Evolutionary conservation across 2,329 filamentous ascomycete species (phyloP).

Genomic region (Sarocladium strictum): DNA sequence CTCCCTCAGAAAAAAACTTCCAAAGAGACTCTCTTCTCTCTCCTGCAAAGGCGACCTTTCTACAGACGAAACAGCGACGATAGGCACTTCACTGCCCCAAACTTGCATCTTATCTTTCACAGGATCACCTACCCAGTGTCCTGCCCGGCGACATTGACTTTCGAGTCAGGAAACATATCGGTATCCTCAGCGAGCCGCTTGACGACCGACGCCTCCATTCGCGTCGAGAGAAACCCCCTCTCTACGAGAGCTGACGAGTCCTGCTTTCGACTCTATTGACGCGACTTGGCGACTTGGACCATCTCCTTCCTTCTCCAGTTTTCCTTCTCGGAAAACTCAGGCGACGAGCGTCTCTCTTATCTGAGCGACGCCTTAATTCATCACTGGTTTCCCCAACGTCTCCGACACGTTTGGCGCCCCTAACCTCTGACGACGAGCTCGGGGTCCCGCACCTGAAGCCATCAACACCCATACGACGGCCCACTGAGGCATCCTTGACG

Average conservation of each 20-base stretch:
- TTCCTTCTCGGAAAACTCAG: background rate
- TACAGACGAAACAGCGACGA: constrained; percentile 11
- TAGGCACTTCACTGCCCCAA: constrained; percentile 3
- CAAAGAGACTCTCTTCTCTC: background rate
- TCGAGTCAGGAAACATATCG: constrained; percentile 3
- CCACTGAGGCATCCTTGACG: constrained; percentile 7
- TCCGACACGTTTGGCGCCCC: background rate
- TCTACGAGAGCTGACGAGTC: background rate
- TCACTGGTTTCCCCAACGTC: background rate
- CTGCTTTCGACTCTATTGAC: background rate
- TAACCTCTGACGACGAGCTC: background rate
- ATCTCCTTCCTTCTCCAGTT: background rate
- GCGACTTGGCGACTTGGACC: background rate
- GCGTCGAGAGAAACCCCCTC: background rate
- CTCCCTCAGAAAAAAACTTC: constrained; percentile 10
- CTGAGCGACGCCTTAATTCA: constrained; percentile 10
- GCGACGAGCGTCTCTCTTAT: constrained; percentile 6
- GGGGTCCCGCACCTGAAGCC: constrained; percentile 10
- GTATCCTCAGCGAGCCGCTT: constrained; percentile 4
- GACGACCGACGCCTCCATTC: constrained; percentile 6
- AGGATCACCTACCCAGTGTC: constrained; percentile 3
- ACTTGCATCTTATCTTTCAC: background rate
- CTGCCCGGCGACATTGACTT: constrained; percentile 8
- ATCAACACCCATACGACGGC: constrained; percentile 10
- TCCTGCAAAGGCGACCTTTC: constrained; percentile 11